A percentile compares a stretch with the other conserved stretches of the same genome.
phyloP scores from a whole-genome alignment of 306 rosid species.

The Cicer arietinum region DNA sequence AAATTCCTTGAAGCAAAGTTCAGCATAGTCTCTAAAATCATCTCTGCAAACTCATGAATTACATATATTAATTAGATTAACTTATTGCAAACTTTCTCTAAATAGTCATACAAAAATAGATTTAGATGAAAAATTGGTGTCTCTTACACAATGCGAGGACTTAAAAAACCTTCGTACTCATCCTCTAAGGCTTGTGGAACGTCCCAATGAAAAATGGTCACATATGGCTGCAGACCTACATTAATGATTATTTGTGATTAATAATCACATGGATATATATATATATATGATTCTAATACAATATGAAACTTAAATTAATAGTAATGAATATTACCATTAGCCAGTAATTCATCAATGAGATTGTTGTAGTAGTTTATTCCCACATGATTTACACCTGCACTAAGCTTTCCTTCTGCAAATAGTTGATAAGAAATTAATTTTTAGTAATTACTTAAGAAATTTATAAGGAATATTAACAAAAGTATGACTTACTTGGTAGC shows the following conservation, averaged over 20 bases:
- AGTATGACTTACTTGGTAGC: constrained; percentile 59
- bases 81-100: no score
- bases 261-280: no score
- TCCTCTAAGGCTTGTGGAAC: constrained; percentile 65
- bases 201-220: constrained; percentile 73
- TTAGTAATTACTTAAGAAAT: background rate
- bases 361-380: constrained; percentile 65
- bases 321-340: constrained; percentile 31
- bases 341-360: constrained; percentile 59
- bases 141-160: constrained; percentile 44
- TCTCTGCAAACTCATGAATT: constrained; percentile 5
- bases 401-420: constrained; percentile 58
- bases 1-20: constrained; percentile 49
- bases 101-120: no score
- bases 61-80: no score
- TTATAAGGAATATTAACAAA: background rate
- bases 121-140: background rate
- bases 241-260: no score
- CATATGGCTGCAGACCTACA: constrained; percentile 53
- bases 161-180: constrained; percentile 62
- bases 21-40: constrained; percentile 43
- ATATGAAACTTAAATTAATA: background rate
- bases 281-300: no score
- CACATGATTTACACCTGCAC: constrained; percentile 63
- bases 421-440: background rate